Percentiles rank a stretch among this genome's conserved stretches.
Conservation (phyloP, 345 rosid genomes). For the Euphorbia tirucalli region DNA sequence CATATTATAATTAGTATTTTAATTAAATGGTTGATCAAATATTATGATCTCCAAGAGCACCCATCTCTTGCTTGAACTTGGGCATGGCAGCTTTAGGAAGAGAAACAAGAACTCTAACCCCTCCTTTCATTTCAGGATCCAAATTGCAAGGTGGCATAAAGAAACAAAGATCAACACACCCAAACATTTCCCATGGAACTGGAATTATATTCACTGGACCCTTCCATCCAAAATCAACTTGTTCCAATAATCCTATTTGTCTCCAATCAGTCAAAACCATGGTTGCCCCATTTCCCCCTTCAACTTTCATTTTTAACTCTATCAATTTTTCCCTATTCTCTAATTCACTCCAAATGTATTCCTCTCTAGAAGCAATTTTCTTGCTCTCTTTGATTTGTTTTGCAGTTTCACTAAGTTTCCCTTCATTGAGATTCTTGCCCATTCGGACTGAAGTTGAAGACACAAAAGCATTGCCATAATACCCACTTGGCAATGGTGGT, state of each 20-base stretch:
- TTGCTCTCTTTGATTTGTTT: conserved; percentile 46
- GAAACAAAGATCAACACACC: conserved; percentile 42
- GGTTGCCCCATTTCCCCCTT: conserved; percentile 33
- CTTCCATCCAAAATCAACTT: conserved; percentile 52
- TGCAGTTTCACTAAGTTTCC: conserved; percentile 26
- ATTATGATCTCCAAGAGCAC: conserved; percentile 19
- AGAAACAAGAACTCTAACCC: conserved; percentile 50
- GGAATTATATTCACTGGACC: conserved; percentile 45
- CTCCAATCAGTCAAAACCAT: conserved; percentile 60
- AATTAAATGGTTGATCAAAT: no score
- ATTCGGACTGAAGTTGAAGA: conserved; percentile 31
- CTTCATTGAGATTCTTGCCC: conserved; percentile 34
- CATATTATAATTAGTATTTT: no score
- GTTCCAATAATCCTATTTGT: conserved; percentile 43
- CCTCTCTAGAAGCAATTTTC: conserved; percentile 18
- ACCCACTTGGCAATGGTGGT: conserved; percentile 45
- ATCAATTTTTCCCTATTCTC: conserved; percentile 26
- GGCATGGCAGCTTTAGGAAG: conserved; percentile 46
- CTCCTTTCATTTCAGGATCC: conserved; percentile 41
- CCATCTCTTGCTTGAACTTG: conserved; percentile 44
- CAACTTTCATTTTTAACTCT: conserved; percentile 25
- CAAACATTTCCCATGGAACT: conserved; percentile 42
- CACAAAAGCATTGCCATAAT: conserved; percentile 58
- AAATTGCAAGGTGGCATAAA: conserved; percentile 39
- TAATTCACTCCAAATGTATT: conserved; percentile 26